Base-by-base conservation (phyloP, 805 yeast species). In the Starmerella stellata region DNA sequence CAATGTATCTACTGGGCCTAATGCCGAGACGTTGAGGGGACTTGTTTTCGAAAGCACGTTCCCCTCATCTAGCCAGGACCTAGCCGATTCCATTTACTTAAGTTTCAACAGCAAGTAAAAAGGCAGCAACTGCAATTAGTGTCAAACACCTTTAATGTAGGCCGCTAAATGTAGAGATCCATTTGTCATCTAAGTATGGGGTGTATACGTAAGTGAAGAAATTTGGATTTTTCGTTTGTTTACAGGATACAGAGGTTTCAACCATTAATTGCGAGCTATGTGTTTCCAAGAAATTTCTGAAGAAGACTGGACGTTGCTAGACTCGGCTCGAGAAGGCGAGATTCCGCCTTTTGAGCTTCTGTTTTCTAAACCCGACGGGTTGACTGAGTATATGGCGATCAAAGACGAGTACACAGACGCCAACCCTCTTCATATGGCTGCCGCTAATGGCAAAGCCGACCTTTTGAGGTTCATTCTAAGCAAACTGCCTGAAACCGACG, bases 371-470 rank as follows among this genome's bases (percentile, higher is more conserved):
- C 37, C 39, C 11, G 45, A 51, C 21, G 49, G 49, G 18, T 45
- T 48, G 15, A 42, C 34, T 7, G 38, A 42, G 14, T 63, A 49
- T 61, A 70, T 37, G 68, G 70, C 36, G 65, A 74, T 78, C 47
- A 64, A 65, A 45, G 93, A 85, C 48, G 75, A 72, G 35, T 62
- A 56, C 38, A 66, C 85, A 2, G 56, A 66, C 30, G 71, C 79
- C 37, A 80, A 94, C 0, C 78, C 93, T 5, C 61, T 90, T 36
- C 99, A 90, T 55, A 80, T 81, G 85, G 95, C 96, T 0, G 75
- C 92, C 19, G 98, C 92, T 21, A 90, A 90, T 59, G 98, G 95
- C 1, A 93, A 87, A 55, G 46, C 62, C 4, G 83, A 75, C 23
- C 72, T 75, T 3, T 69, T 79, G 20, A 59, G 69, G 50, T 78